phyloP scores from a whole-genome alignment of 2,329 filamentous ascomycete species.

The Phaeomoniella chlamydospora region DNA sequence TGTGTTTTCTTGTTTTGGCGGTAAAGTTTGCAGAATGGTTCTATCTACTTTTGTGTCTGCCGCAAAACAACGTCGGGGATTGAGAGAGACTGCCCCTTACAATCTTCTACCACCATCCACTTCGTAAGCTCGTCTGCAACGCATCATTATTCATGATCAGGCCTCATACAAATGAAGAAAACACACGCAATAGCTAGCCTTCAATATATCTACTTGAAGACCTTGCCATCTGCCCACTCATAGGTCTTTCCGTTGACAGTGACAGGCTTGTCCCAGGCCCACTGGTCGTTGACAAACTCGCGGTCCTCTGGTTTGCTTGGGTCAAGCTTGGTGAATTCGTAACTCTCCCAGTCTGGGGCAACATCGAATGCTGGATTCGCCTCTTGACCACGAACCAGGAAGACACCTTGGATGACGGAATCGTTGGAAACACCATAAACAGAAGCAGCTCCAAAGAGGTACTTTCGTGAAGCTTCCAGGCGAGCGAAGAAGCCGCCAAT shows the following conservation, averaged over 20 bases:
- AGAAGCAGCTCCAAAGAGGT: conserved; percentile 79
- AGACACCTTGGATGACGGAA: conserved; percentile 84
- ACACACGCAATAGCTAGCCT: conserved; percentile 3
- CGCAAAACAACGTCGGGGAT: too few relatives aligned
- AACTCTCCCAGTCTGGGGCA: conserved; percentile 93
- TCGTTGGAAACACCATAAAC: conserved; percentile 84
- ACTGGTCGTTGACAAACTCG: conserved; percentile 72
- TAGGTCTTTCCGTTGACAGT: conserved; percentile 75
- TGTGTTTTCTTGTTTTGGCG: too few relatives aligned
- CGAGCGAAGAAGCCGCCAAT: conserved; percentile 94
- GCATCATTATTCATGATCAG: background rate
- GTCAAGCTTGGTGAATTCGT: conserved; percentile 94
- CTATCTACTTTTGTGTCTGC: too few relatives aligned
- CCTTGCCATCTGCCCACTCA: conserved; percentile 81
- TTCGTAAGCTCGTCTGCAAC: background rate
- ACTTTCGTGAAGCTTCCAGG: conserved; percentile 96
- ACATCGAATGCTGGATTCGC: conserved; percentile 80
- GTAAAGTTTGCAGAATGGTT: too few relatives aligned
- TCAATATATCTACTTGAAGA: conserved; percentile 79
- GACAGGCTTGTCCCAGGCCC: conserved; percentile 83
- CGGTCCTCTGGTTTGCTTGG: conserved; percentile 69
- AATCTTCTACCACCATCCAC: background rate
- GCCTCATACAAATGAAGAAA: conserved; percentile 10
- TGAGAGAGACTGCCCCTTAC: too few relatives aligned
- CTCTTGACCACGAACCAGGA: conserved; percentile 88